phyloP scores from a whole-genome alignment of 495 filamentous ascomycete species.

The Tuber microsphaerosporum region DNA sequence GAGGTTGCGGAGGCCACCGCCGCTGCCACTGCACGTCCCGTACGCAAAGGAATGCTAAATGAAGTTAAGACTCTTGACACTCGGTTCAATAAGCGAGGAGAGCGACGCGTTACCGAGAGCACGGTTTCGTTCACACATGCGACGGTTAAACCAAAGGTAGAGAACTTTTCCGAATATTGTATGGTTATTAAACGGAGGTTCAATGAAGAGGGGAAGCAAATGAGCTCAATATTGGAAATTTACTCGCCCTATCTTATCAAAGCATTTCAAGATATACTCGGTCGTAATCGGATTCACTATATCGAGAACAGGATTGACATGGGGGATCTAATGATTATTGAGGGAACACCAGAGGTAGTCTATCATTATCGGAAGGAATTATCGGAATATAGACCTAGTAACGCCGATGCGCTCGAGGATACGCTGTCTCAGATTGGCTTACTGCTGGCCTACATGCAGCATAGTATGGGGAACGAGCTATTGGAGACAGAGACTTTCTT shows the following conservation, averaged over 20 bases:
- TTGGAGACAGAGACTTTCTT: background rate
- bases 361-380: background rate
- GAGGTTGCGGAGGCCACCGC: background rate
- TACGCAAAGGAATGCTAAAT: background rate
- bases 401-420: background rate
- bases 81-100: background rate
- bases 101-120: background rate
- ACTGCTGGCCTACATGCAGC: background rate
- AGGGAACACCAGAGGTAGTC: background rate
- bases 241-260: background rate
- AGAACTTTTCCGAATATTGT: background rate
- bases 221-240: slow-evolving; percentile 2
- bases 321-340: slow-evolving; percentile 4
- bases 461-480: background rate
- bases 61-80: background rate
- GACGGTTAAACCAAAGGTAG: background rate
- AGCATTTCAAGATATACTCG: background rate
- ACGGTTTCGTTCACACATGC: background rate
- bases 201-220: background rate
- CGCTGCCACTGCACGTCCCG: background rate
- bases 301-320: background rate
- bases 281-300: background rate
- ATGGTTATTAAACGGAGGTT: background rate
- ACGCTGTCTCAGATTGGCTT: background rate
- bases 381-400: background rate